A percentile compares a stretch with the other conserved stretches of the same genome.
phyloP scores from a whole-genome alignment of 805 yeast genomes.

The Zygosaccharomyces pseudorouxii region DNA sequence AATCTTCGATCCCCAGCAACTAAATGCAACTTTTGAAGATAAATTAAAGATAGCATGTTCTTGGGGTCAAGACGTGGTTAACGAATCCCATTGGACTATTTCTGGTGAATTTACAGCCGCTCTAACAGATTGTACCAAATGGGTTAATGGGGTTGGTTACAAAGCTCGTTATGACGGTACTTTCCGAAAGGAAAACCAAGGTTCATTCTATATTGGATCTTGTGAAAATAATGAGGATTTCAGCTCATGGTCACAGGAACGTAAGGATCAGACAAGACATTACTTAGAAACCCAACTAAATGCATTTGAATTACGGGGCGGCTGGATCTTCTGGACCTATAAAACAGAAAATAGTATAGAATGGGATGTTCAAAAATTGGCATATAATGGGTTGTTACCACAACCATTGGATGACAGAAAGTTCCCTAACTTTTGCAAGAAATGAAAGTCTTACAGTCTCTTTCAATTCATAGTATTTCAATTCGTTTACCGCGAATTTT shows the following conservation, averaged over 20 bases:
- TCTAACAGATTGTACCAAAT: conserved; percentile 80
- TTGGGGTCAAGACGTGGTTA: conserved; percentile 42
- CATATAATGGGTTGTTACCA: conserved; percentile 64
- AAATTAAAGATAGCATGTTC: conserved; percentile 54
- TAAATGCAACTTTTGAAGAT: conserved; percentile 53
- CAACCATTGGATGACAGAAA: conserved; percentile 67
- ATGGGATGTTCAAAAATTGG: conserved; percentile 74
- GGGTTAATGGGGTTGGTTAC: conserved; percentile 83
- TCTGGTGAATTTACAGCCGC: conserved; percentile 93
- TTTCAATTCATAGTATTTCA: not conserved
- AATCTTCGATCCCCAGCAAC: conserved; percentile 65
- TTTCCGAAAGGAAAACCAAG: conserved; percentile 35
- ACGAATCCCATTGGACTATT: conserved; percentile 67
- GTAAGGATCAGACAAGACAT: conserved; percentile 54
- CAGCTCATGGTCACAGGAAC: conserved; percentile 54
- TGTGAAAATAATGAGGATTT: conserved; percentile 52
- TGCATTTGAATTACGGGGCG: conserved; percentile 66
- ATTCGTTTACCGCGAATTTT: not conserved
- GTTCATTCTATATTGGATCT: conserved; percentile 47
- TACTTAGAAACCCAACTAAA: conserved; percentile 89
- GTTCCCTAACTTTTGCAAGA: conserved; percentile 61
- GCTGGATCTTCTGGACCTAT: conserved; percentile 95
- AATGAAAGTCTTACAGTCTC: not conserved
- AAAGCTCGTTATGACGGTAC: conserved; percentile 80
- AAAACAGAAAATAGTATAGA: conserved; percentile 79